Percentiles rank a stretch among this genome's conserved stretches.
These are phyloP conservation scores for Skeletonema costatum DNA, from an alignment of 108 stramenopile genomes.

Conservation along the genomic window DNA sequence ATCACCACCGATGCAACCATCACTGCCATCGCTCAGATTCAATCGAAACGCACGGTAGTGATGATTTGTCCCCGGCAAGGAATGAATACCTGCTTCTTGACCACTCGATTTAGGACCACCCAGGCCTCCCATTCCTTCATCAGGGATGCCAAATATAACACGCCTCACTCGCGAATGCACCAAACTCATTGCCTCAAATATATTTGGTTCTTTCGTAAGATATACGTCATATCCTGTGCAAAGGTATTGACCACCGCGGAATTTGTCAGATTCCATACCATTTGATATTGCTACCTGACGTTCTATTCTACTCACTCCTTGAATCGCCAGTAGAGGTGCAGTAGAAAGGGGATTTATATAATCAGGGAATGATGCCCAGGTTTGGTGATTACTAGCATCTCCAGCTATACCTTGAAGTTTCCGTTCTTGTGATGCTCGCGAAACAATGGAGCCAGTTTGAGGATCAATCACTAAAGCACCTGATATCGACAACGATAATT, in stretches of 20 bases:
- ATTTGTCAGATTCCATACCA: conserved; percentile 55
- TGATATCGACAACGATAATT: not conserved
- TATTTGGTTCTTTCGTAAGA: conserved; percentile 60
- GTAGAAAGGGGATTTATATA: conserved; percentile 65
- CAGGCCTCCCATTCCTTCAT: conserved; percentile 47
- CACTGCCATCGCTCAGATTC: conserved; percentile 1
- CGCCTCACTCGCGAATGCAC: conserved; percentile 76
- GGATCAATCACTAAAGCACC: conserved; percentile 61
- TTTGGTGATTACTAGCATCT: not conserved
- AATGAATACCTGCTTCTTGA: conserved; percentile 45
- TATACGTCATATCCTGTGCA: conserved; percentile 83
- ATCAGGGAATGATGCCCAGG: conserved; percentile 20
- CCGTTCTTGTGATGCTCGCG: conserved; percentile 37
- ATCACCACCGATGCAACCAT: not conserved
- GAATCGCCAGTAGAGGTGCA: conserved; percentile 70
- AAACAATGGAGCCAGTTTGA: conserved; percentile 34
- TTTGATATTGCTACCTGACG: conserved; percentile 46
- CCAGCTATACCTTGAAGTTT: conserved; percentile 5
- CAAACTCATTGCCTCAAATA: conserved; percentile 82
- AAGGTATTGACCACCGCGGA: conserved; percentile 57
- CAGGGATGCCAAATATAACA: conserved; percentile 55
- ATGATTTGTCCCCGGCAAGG: conserved; percentile 84
- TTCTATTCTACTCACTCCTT: conserved; percentile 79
- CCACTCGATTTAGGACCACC: conserved; percentile 34
- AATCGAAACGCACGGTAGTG: conserved; percentile 71